phyloP scores from a whole-genome alignment of 441 rosid genomes.

The Croton setiger region DNA sequence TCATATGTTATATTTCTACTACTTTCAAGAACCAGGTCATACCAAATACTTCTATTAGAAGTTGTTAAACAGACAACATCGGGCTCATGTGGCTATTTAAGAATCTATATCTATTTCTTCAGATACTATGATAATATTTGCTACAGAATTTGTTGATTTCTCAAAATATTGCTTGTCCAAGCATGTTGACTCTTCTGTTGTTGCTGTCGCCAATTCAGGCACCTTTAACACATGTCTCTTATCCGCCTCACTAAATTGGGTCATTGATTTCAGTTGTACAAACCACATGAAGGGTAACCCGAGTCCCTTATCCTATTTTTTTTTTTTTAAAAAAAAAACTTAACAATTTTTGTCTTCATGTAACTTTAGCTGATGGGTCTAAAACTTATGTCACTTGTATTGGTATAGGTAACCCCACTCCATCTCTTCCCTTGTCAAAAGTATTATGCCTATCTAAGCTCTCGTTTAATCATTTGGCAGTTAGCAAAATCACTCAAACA shows the following conservation, averaged over 20 bases:
- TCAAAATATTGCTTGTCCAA: background rate
- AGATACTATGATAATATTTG: background rate
- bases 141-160: background rate
- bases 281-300: background rate
- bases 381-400: no score
- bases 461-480: no score
- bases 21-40: background rate
- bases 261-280: background rate
- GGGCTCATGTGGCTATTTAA: background rate
- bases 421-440: no score
- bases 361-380: no score
- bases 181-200: background rate
- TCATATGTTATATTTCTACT: background rate
- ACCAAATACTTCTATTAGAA: background rate
- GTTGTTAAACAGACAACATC: background rate
- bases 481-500: no score
- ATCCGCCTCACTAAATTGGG: no score
- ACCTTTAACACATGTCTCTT: background rate
- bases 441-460: no score
- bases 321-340: no score
- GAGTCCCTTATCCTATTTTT: background rate
- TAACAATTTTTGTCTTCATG: no score
- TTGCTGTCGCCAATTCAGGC: background rate
- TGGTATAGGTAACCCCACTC: no score
- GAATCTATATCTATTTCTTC: background rate